Conservation (phyloP, 805 yeast species). For the Dipodascopsis uninucleata region DNA sequence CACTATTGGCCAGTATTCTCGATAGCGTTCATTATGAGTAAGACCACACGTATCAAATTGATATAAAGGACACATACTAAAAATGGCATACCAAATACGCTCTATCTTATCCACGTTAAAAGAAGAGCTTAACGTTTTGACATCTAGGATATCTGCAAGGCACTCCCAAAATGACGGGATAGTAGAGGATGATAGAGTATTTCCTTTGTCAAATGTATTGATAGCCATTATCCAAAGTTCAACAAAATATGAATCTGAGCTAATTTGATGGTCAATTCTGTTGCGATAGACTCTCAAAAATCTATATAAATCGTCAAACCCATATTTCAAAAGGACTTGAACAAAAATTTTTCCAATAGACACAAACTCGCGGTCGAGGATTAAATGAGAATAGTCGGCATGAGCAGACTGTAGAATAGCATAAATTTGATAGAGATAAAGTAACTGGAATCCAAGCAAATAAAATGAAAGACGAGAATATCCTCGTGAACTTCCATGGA, state of each 20-base stretch:
- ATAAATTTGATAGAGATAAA: slow-evolving; percentile 17
- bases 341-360: slow-evolving; percentile 11
- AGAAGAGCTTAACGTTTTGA: neutral
- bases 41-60: slow-evolving; percentile 21
- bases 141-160: slow-evolving; percentile 12
- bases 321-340: slow-evolving; percentile 19
- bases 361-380: slow-evolving; percentile 20
- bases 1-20: slow-evolving; percentile 15
- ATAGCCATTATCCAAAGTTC: slow-evolving; percentile 26
- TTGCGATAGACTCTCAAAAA: slow-evolving; percentile 18
- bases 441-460: slow-evolving; percentile 22
- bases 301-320: slow-evolving; percentile 19
- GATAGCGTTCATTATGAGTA: neutral
- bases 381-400: slow-evolving; percentile 10
- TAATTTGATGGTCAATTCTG: slow-evolving; percentile 13
- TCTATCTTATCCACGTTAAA: slow-evolving; percentile 18
- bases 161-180: slow-evolving; percentile 19
- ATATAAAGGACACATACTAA: slow-evolving; percentile 24
- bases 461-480: slow-evolving; percentile 18
- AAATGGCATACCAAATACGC: slow-evolving; percentile 25
- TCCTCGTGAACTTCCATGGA: slow-evolving; percentile 14
- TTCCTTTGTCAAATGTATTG: slow-evolving; percentile 12
- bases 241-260: slow-evolving; percentile 10
- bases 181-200: neutral
- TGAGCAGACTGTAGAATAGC: slow-evolving; percentile 7